phyloP scores from a whole-genome alignment of 129 eudicot species.

The Lactuca saligna region DNA sequence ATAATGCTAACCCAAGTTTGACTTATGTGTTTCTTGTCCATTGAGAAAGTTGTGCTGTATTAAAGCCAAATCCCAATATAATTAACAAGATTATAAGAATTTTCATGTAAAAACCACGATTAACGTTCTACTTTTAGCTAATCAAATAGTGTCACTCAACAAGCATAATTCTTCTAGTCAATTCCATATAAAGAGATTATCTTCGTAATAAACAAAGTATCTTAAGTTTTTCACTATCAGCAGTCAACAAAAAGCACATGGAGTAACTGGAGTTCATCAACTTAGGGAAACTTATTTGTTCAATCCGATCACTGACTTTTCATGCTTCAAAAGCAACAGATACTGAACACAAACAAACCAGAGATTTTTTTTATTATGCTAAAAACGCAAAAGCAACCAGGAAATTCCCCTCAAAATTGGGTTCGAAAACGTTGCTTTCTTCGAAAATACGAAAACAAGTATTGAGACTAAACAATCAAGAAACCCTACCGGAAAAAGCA shows the following conservation, averaged over 20 bases:
- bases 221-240: neutral
- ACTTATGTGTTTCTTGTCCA: slow-evolving; percentile 36
- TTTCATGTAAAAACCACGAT: neutral
- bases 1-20: slow-evolving; percentile 53
- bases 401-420: slow-evolving; percentile 17
- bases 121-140: neutral
- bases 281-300: slow-evolving; percentile 1
- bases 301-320: slow-evolving; percentile 16
- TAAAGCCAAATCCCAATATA: too few species aligned
- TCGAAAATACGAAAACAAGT: slow-evolving; percentile 6
- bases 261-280: neutral
- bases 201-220: neutral
- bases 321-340: neutral
- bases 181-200: neutral
- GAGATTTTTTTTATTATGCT: neutral
- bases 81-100: too few species aligned
- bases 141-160: neutral
- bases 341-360: neutral
- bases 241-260: slow-evolving; percentile 2
- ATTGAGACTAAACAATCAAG: slow-evolving; percentile 1
- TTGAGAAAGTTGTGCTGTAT: slow-evolving; percentile 19
- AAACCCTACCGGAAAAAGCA: slow-evolving; percentile 19
- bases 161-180: neutral
- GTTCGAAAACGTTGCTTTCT: neutral
- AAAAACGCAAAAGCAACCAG: slow-evolving; percentile 1